Conservation (phyloP, 768 basidiomycete genomes). For the Inosperma sp. region DNA sequence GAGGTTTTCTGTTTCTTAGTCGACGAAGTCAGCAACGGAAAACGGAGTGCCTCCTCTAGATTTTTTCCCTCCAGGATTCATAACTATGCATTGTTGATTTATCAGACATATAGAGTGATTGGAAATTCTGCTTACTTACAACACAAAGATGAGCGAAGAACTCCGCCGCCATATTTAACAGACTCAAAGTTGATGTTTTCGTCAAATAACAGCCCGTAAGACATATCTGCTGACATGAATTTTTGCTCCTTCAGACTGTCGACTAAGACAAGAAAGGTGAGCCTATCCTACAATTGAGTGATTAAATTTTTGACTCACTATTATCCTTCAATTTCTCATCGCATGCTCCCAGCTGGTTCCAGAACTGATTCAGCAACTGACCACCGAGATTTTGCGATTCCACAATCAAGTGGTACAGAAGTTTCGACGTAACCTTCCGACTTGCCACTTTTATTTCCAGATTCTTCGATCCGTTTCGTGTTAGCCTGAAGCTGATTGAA, state of each 20-base stretch:
- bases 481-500: no score
- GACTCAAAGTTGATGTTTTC: background rate
- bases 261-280: conserved; percentile 2
- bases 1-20: conserved; percentile 3
- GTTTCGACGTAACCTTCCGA: background rate
- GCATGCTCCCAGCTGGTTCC: conserved; percentile 1
- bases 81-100: background rate
- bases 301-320: conserved; percentile 4
- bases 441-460: background rate
- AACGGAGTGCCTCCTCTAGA: background rate
- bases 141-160: conserved; percentile 8
- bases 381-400: background rate
- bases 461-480: background rate
- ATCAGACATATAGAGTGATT: background rate
- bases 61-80: conserved; percentile 3
- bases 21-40: background rate
- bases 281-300: background rate
- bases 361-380: conserved; percentile 3
- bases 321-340: background rate
- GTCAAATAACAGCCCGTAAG: background rate
- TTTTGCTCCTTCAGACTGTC: background rate
- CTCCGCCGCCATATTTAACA: conserved; percentile 1
- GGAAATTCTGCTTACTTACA: conserved; percentile 2
- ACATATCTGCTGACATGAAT: background rate
- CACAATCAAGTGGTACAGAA: background rate